phyloP scores from a whole-genome alignment of 108 stramenopile genomes.

The Cyclotella atomus region DNA sequence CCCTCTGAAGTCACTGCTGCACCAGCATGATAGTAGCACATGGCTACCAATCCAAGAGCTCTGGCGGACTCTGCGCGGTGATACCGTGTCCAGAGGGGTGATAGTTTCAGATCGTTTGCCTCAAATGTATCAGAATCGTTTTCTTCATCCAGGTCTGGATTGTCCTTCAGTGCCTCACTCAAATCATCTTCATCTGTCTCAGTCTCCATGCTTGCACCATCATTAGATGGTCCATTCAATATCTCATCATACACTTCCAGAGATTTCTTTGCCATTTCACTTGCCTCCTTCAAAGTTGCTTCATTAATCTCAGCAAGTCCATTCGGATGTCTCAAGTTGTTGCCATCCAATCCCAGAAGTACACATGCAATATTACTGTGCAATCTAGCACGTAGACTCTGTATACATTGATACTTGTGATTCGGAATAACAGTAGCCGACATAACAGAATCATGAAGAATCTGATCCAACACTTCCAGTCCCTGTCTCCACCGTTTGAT shows the following conservation, averaged over 20 bases:
- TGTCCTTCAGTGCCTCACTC: slow-evolving; percentile 29
- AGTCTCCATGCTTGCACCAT: slow-evolving; percentile 10
- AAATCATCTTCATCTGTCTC: slow-evolving; percentile 18
- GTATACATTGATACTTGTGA: slow-evolving; percentile 38
- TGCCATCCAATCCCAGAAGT: slow-evolving; percentile 11
- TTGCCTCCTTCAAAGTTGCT: slow-evolving; percentile 61
- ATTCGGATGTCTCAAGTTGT: background rate
- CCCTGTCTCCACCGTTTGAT: slow-evolving; percentile 31
- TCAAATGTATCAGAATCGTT: slow-evolving; percentile 5
- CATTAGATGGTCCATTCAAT: slow-evolving; percentile 30
- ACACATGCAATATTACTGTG: slow-evolving; percentile 49
- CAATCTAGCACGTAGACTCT: slow-evolving; percentile 45
- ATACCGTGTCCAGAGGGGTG: slow-evolving; percentile 31
- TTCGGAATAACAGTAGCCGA: slow-evolving; percentile 30
- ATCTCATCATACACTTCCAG: slow-evolving; percentile 64
- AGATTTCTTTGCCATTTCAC: slow-evolving; percentile 70
- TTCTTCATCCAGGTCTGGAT: slow-evolving; percentile 11
- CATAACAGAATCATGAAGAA: slow-evolving; percentile 28
- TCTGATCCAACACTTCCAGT: slow-evolving; percentile 26
- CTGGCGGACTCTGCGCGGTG: slow-evolving; percentile 54
- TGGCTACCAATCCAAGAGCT: slow-evolving; percentile 64
- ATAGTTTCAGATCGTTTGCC: slow-evolving; percentile 15
- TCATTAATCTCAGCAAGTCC: slow-evolving; percentile 13
- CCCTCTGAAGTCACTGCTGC: slow-evolving; percentile 87
- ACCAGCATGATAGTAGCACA: slow-evolving; percentile 73